Percentiles rank a stretch among this genome's conserved stretches.
Conservation (phyloP, 202 grass and related monocot genomes). For the Eragrostis tef region DNA sequence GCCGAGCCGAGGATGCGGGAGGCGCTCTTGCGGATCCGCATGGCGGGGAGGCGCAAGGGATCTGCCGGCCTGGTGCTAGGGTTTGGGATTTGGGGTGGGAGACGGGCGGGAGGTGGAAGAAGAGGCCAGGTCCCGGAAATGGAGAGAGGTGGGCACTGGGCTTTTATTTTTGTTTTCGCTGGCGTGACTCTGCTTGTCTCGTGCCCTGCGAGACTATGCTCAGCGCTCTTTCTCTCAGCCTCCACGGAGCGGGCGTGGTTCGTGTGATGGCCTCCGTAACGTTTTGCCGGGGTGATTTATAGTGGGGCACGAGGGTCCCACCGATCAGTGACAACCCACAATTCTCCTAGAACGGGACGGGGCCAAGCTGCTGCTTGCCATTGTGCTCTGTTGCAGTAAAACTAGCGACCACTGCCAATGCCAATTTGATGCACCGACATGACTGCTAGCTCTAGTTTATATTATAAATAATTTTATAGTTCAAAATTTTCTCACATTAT, state of each 20-base stretch:
- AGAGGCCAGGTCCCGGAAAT: neutral
- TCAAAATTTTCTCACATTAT: no score
- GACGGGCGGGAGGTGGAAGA: neutral
- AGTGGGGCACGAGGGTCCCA: neutral
- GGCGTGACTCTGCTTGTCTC: neutral
- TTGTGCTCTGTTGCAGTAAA: no score
- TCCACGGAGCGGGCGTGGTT: neutral
- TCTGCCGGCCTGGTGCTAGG: conserved; percentile 31
- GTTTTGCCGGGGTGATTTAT: neutral
- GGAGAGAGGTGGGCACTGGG: no score
- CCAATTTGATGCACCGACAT: no score
- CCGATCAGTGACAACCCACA: no score
- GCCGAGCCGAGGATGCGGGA: conserved; percentile 44
- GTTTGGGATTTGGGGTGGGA: conserved; percentile 49
- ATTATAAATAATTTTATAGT: no score
- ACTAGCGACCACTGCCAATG: no score
- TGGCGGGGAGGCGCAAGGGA: conserved; percentile 29
- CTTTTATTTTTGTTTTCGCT: neutral
- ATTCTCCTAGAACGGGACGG: neutral
- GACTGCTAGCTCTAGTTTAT: no score
- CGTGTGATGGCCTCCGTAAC: no score
- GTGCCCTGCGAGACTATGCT: no score
- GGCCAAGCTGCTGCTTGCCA: no score
- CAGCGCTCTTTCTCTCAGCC: neutral
- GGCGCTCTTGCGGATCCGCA: conserved; percentile 65